Evolutionary conservation across 2,329 filamentous ascomycete genomes (phyloP).

Genomic region (Colletotrichum sp.): DNA sequence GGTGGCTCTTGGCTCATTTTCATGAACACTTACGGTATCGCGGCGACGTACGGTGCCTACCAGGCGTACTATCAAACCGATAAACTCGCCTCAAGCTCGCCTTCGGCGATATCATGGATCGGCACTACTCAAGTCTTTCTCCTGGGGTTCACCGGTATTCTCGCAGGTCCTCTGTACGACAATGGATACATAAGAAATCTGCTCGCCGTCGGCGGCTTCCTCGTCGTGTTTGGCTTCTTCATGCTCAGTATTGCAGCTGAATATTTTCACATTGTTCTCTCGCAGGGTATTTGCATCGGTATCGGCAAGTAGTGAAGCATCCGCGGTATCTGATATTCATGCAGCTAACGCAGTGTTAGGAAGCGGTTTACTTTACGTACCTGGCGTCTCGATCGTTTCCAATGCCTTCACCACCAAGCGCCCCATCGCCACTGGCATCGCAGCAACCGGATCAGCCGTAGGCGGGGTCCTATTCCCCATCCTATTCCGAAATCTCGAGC

Average conservation of each 20-base stretch:
- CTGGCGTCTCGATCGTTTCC: background rate
- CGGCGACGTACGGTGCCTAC: constrained; percentile 52
- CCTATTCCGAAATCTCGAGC: background rate
- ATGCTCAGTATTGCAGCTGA: background rate
- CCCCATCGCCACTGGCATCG: background rate
- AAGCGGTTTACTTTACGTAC: background rate
- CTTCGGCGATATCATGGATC: constrained; percentile 43
- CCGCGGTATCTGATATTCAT: background rate
- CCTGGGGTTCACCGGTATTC: constrained; percentile 44
- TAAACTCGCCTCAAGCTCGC: background rate
- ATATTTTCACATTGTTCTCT: background rate
- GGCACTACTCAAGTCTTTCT: constrained; percentile 52
- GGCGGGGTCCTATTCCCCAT: background rate
- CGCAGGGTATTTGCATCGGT: background rate
- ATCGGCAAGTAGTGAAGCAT: background rate
- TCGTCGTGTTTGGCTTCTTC: background rate
- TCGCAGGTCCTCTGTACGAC: constrained; percentile 52
- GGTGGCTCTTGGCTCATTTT: constrained; percentile 51
- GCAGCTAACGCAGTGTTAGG: background rate
- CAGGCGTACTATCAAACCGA: constrained; percentile 54
- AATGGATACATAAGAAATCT: constrained; percentile 46
- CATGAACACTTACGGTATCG: constrained; percentile 45
- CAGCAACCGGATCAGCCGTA: background rate
- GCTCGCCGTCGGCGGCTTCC: constrained; percentile 23
- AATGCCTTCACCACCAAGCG: background rate